These are phyloP conservation scores for Primulina tabacum DNA, from an alignment of 257 asterid species.

Conservation along the genomic window DNA sequence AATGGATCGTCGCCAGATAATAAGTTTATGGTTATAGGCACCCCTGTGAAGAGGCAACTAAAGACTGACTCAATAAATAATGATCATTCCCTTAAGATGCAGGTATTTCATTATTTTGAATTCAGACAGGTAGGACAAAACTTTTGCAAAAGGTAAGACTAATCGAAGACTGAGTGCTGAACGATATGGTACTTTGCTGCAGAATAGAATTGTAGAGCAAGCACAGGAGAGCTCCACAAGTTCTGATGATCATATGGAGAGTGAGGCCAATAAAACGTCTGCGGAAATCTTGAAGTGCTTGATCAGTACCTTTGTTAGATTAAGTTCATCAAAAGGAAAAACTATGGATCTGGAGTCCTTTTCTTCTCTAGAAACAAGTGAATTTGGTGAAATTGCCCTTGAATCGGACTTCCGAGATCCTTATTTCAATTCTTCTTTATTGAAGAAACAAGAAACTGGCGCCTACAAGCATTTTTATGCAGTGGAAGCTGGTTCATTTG, in stretches of 20 bases:
- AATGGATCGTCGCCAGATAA: slow-evolving; percentile 27
- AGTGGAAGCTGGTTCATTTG: slow-evolving; percentile 50
- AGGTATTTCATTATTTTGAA: slow-evolving; percentile 33
- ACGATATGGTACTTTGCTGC: slow-evolving; percentile 31
- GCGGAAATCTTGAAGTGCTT: slow-evolving; percentile 71
- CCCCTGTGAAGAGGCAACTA: slow-evolving; percentile 28
- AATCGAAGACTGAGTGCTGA: neutral
- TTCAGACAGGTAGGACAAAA: neutral
- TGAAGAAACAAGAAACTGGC: slow-evolving; percentile 49
- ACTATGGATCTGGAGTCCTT: slow-evolving; percentile 47
- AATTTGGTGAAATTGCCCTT: slow-evolving; percentile 21
- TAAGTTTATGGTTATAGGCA: slow-evolving; percentile 23
- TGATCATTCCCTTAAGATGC: slow-evolving; percentile 39
- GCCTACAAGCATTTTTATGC: slow-evolving; percentile 39
- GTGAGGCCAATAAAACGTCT: slow-evolving; percentile 54
- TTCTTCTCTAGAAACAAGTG: slow-evolving; percentile 34
- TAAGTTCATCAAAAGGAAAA: slow-evolving; percentile 60
- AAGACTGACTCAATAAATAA: slow-evolving; percentile 37
- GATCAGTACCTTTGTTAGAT: slow-evolving; percentile 51
- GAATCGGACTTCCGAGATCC: slow-evolving; percentile 53
- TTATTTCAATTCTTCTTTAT: slow-evolving; percentile 33
- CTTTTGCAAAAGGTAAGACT: neutral
- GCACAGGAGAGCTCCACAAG: slow-evolving; percentile 56
- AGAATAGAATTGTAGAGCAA: slow-evolving; percentile 61
- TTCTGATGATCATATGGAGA: slow-evolving; percentile 52